Evolutionary conservation across 1,284 basidiomycete genomes (phyloP).

Genomic region (Austroboletus niveus): DNA sequence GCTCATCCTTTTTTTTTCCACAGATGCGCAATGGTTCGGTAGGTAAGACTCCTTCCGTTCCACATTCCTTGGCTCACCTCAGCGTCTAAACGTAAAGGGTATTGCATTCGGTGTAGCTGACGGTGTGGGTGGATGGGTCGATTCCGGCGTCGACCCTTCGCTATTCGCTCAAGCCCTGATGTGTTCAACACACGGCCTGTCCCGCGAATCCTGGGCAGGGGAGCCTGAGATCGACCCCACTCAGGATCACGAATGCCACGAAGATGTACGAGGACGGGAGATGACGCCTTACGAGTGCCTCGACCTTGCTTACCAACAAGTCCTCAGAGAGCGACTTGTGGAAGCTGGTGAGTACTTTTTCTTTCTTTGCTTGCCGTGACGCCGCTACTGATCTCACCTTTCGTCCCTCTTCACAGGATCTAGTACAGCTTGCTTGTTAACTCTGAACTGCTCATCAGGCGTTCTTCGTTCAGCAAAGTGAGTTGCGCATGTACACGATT

Average conservation of each 20-base stretch:
- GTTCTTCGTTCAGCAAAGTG: conserved; percentile 79
- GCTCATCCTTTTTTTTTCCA: conserved; percentile 4
- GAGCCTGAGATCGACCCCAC: conserved; percentile 58
- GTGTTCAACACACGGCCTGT: conserved; percentile 71
- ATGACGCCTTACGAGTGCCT: conserved; percentile 69
- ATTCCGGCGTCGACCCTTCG: conserved; percentile 82
- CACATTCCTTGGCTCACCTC: conserved; percentile 22
- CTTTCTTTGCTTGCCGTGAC: background rate
- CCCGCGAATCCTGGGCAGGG: conserved; percentile 70
- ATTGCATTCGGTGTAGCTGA: conserved; percentile 74
- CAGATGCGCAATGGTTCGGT: conserved; percentile 79
- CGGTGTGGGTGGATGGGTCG: conserved; percentile 69
- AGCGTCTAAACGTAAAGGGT: conserved; percentile 47
- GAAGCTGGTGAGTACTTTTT: conserved; percentile 57
- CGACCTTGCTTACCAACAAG: conserved; percentile 69
- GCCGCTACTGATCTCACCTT: background rate
- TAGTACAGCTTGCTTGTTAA: conserved; percentile 82
- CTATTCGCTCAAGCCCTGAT: conserved; percentile 67
- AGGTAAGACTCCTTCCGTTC: conserved; percentile 37
- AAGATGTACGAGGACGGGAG: conserved; percentile 67
- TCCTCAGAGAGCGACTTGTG: conserved; percentile 67
- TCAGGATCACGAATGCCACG: conserved; percentile 43
- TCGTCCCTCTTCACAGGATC: conserved; percentile 53
- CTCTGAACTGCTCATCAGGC: conserved; percentile 74
- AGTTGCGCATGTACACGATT: conserved; percentile 19